Percentiles rank a stretch among this genome's conserved stretches.
Conservation (phyloP, 1,284 basidiomycete genomes). For the Ustilago esculenta region DNA sequence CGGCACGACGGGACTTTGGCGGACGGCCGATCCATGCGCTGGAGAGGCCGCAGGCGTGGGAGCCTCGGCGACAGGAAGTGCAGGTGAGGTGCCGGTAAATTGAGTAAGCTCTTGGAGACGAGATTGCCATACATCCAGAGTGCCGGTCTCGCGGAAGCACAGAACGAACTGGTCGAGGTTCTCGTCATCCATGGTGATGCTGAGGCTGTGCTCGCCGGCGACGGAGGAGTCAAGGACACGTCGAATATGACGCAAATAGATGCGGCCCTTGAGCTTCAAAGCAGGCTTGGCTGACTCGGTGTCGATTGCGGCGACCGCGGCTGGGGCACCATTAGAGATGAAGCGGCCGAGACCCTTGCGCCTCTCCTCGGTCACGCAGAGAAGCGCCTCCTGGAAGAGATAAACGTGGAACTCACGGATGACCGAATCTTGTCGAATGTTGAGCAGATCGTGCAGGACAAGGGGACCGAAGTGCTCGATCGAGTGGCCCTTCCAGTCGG, state of each 20-base stretch:
- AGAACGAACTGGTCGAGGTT: conserved; percentile 90
- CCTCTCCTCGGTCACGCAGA: conserved; percentile 94
- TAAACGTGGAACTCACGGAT: conserved; percentile 93
- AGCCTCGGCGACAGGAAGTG: neutral
- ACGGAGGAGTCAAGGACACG: conserved; percentile 81
- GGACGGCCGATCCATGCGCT: neutral
- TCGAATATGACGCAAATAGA: conserved; percentile 91
- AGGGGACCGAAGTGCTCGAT: conserved; percentile 82
- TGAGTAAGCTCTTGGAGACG: conserved; percentile 45
- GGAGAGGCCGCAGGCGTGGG: neutral
- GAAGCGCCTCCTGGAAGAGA: conserved; percentile 93
- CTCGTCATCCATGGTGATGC: conserved; percentile 95
- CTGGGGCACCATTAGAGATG: conserved; percentile 71
- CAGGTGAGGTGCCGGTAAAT: conserved; percentile 10
- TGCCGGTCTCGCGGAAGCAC: conserved; percentile 88
- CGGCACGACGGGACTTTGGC: conserved; percentile 1
- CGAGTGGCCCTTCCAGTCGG: conserved; percentile 93
- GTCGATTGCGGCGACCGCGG: conserved; percentile 5
- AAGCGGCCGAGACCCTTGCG: conserved; percentile 78
- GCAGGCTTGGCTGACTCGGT: conserved; percentile 72
- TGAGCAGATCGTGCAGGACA: conserved; percentile 88
- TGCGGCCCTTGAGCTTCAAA: conserved; percentile 89
- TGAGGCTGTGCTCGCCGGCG: conserved; percentile 83
- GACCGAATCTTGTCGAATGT: conserved; percentile 84
- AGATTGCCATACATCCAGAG: conserved; percentile 84